phyloP scores from a whole-genome alignment of 805 yeast species.

The Saturnispora silvae region DNA sequence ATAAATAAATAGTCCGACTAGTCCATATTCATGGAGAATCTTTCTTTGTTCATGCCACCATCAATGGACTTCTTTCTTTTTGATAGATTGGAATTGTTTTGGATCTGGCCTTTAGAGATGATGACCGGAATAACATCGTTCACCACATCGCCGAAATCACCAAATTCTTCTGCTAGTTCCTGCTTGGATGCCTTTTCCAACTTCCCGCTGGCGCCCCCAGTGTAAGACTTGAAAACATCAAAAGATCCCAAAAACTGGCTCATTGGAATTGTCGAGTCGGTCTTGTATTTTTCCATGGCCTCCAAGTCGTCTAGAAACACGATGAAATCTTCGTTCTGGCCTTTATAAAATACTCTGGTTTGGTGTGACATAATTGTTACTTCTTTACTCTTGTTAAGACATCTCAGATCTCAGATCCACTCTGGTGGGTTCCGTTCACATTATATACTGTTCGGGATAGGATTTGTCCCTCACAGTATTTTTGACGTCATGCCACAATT shows the following conservation, averaged over 20 bases:
- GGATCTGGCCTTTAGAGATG: slow-evolving; percentile 47
- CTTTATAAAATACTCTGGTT: slow-evolving; percentile 52
- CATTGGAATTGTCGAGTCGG: slow-evolving; percentile 47
- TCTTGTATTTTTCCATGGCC: slow-evolving; percentile 34
- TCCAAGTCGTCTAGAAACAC: slow-evolving; percentile 51
- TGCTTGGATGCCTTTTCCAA: slow-evolving; percentile 61
- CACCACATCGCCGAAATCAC: slow-evolving; percentile 42
- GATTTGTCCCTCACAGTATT: too few relatives aligned
- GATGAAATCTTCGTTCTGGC: slow-evolving; percentile 51
- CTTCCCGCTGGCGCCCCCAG: slow-evolving; percentile 64
- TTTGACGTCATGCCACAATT: too few relatives aligned
- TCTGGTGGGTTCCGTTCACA: too few relatives aligned
- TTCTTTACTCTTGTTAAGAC: too few relatives aligned
- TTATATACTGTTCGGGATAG: not conserved
- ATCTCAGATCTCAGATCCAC: too few relatives aligned
- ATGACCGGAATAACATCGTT: slow-evolving; percentile 42
- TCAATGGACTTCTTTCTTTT: slow-evolving; percentile 1
- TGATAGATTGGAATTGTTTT: slow-evolving; percentile 18
- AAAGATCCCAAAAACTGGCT: slow-evolving; percentile 52
- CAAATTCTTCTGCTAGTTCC: slow-evolving; percentile 61
- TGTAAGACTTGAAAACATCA: slow-evolving; percentile 51
- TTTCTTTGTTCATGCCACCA: slow-evolving; percentile 6
- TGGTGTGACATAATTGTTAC: too few relatives aligned
- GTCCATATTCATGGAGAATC: not conserved
- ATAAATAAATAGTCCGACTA: not conserved